Evolutionary conservation across 495 filamentous ascomycete species (phyloP).

Genomic region (Lasiosphaeris hirsuta): DNA sequence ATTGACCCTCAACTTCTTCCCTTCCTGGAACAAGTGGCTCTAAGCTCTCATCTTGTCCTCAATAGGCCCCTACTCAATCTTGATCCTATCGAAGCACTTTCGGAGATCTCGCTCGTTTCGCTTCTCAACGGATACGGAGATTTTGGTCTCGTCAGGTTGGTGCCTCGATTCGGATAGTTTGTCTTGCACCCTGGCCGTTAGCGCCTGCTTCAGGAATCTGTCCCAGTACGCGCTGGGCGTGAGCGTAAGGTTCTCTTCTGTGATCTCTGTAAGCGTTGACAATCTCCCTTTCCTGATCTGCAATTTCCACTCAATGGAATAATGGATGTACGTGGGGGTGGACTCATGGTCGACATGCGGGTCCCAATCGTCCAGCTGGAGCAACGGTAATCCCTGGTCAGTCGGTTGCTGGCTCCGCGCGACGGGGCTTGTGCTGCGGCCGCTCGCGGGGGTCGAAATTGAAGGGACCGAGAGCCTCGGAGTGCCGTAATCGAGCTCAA

Average conservation of each 20-base stretch:
- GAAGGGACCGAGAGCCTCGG: neutral
- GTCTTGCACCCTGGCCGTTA: constrained; percentile 8
- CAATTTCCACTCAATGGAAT: constrained; percentile 9
- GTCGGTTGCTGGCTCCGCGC: neutral
- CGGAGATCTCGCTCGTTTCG: constrained; percentile 7
- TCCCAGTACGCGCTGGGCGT: constrained; percentile 9
- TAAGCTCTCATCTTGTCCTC: neutral
- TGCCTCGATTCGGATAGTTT: constrained; percentile 8
- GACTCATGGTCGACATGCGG: neutral
- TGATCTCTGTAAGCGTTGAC: constrained; percentile 12
- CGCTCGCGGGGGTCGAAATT: neutral
- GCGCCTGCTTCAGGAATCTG: constrained; percentile 2
- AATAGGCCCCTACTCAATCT: neutral
- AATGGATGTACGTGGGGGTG: constrained; percentile 6
- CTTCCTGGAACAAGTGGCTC: neutral
- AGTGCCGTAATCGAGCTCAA: neutral
- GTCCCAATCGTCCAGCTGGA: neutral
- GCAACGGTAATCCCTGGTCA: neutral
- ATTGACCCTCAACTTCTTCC: neutral
- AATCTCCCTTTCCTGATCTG: constrained; percentile 8
- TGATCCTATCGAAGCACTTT: constrained; percentile 1
- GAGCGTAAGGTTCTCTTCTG: constrained; percentile 8
- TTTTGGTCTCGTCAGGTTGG: constrained; percentile 8
- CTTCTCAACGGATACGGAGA: constrained; percentile 6
- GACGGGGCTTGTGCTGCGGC: neutral